Base-by-base conservation (phyloP, 441 rosid genomes). In the Brassica balearica region DNA sequence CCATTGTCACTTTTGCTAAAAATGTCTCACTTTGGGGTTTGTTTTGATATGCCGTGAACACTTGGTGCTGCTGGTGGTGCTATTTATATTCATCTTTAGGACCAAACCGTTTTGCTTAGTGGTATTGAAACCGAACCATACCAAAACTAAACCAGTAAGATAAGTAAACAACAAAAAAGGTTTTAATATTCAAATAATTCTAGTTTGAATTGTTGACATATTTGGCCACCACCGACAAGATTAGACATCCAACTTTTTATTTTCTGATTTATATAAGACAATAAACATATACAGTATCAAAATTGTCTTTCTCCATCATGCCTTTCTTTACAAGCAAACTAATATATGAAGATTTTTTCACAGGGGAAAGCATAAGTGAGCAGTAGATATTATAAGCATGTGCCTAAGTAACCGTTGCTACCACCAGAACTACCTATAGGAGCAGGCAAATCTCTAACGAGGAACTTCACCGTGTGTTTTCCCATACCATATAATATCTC, bases 341-440 rank as follows among this genome's bases (percentile, higher is more conserved):
- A 14, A 14, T 51, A 51, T 51, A 14, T 11, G 53, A 5, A 46
- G 53, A 46, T 55, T 60, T 53, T 27, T 61, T 62, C 71, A 6
- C 60, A 9, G 5, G 12, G 11, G 19, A 23, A 46, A 23, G 2
- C 63, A 8, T 48, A 71, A 61, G 12, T 12, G 14, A 43, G 38
- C 0, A 12, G 25, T 12, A 69, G 19, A 25, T 43, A 43, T 83
- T 75, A 84, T 48, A 82, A 84, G 80, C 80, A 65, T 79, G 48
- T 41, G 11, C 48, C n/a, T 41, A 41, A 41, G 48, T 41, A 41
- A 81, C 87, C 76, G 63, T 73, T 89, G 85, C 95, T 95, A 41
- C 92, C 77, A 66, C 86, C 85, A 2, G 98, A 91, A 84, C 99
- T 93, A 19, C 97, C 90, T 76, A 82, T 43, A 60, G 83, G 64